These are phyloP conservation scores for Kregervanrija delftensis DNA, from an alignment of 805 yeast genomes.

Conservation along the genomic window DNA sequence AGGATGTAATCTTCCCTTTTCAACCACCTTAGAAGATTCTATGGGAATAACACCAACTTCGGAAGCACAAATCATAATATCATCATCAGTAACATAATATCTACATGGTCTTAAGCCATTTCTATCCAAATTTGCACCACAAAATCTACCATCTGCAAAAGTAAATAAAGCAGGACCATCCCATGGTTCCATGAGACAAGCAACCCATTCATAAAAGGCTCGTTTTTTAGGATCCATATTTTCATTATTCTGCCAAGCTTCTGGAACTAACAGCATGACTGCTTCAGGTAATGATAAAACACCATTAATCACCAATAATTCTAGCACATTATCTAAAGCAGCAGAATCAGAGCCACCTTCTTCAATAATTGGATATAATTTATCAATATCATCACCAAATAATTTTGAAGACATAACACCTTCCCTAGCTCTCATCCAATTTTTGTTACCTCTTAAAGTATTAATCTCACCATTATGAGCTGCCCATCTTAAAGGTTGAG, in stretches of 20 bases:
- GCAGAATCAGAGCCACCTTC: conserved; percentile 99
- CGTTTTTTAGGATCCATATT: conserved; percentile 84
- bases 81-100: conserved; percentile 90
- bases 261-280: conserved; percentile 94
- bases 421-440: conserved; percentile 99
- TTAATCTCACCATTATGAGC: conserved; percentile 99
- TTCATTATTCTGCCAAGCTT: conserved; percentile 91
- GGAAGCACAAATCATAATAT: conserved; percentile 94
- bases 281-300: conserved; percentile 92
- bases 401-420: conserved; percentile 87
- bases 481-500: conserved; percentile 94
- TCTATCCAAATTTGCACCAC: conserved; percentile 97
- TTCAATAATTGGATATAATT: conserved; percentile 89
- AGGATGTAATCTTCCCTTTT: conserved; percentile 92
- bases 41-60: conserved; percentile 96
- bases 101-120: conserved; percentile 98
- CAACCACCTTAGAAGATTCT: conserved; percentile 71
- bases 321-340: conserved; percentile 93
- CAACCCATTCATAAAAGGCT: conserved; percentile 99
- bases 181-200: conserved; percentile 99
- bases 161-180: conserved; percentile 98
- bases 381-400: conserved; percentile 88
- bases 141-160: conserved; percentile 94
- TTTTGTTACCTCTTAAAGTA: conserved; percentile 94
- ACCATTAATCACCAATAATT: conserved; percentile 85